These are phyloP conservation scores for Arthrobotrys pseudoclavata DNA, from an alignment of 2,329 filamentous ascomycete species.

Conservation along the genomic window DNA sequence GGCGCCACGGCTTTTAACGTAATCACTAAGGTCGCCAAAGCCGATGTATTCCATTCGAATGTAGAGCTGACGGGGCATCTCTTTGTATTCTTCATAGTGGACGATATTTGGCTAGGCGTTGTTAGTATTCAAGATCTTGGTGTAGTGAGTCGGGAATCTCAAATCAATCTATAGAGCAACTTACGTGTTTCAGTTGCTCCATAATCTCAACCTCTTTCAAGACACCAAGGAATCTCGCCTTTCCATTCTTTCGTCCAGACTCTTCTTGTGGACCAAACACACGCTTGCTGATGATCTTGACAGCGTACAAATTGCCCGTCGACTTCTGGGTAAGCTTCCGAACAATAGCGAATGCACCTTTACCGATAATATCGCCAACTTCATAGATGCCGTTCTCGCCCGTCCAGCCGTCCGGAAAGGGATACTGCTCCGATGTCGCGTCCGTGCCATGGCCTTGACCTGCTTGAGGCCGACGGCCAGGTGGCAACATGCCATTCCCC, in stretches of 20 bases:
- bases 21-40: slow-evolving; percentile 83
- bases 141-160: not conserved
- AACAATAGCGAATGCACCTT: slow-evolving; percentile 94
- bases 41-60: slow-evolving; percentile 97
- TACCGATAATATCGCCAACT: slow-evolving; percentile 83
- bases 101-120: slow-evolving; percentile 82
- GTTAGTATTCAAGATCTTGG: slow-evolving; percentile 48
- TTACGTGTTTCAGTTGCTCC: slow-evolving; percentile 83
- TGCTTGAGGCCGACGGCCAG: slow-evolving; percentile 51
- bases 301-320: slow-evolving; percentile 85
- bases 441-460: slow-evolving; percentile 55
- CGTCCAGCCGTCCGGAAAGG: slow-evolving; percentile 77
- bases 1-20: slow-evolving; percentile 74
- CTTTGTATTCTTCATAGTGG: slow-evolving; percentile 88
- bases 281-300: slow-evolving; percentile 94
- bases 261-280: slow-evolving; percentile 71
- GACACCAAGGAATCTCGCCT: slow-evolving; percentile 68
- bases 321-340: slow-evolving; percentile 89
- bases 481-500: slow-evolving; percentile 45
- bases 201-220: slow-evolving; percentile 99
- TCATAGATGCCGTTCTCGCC: slow-evolving; percentile 85
- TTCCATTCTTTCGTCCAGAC: slow-evolving; percentile 53
- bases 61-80: slow-evolving; percentile 83
- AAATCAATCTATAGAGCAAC: slow-evolving; percentile 70
- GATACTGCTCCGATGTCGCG: slow-evolving; percentile 55